A percentile compares a stretch with the other conserved stretches of the same genome.
Conservation (phyloP, 2,329 filamentous ascomycete species). For the Verticillium klebahnii region DNA sequence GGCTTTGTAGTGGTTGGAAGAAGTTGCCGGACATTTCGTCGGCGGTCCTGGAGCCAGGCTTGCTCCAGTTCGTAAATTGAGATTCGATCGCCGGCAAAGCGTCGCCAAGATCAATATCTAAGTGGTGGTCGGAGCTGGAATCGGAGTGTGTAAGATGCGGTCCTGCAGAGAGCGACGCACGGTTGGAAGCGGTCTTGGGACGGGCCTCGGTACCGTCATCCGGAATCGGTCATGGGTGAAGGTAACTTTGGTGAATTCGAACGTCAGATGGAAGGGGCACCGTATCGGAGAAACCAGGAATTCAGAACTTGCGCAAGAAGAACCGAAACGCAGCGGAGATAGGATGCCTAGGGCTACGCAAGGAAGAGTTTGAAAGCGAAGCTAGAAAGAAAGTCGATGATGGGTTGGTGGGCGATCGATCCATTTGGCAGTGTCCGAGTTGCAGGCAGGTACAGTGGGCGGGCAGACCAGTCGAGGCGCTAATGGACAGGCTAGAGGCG, state of each 20-base stretch:
- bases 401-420: neutral
- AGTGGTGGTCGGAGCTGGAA: too few relatives aligned
- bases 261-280: too few relatives aligned
- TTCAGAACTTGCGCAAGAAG: too few relatives aligned
- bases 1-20: slow-evolving; percentile 18
- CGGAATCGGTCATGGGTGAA: too few relatives aligned
- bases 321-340: too few relatives aligned
- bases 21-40: slow-evolving; percentile 25
- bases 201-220: too few relatives aligned
- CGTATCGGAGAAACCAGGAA: too few relatives aligned
- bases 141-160: slow-evolving; percentile 1
- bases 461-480: neutral
- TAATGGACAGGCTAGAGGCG: neutral
- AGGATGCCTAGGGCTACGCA: neutral
- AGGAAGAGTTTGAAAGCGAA: neutral
- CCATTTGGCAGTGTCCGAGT: neutral
- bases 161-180: slow-evolving; percentile 2
- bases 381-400: neutral
- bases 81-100: too few relatives aligned
- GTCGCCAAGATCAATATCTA: too few relatives aligned
- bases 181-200: too few relatives aligned
- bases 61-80: slow-evolving; percentile 1
- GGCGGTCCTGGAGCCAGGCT: neutral
- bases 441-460: neutral
- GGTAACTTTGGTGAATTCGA: too few relatives aligned